phyloP scores from a whole-genome alignment of 2,329 filamentous ascomycete species.

The Trichothecium roseum region DNA sequence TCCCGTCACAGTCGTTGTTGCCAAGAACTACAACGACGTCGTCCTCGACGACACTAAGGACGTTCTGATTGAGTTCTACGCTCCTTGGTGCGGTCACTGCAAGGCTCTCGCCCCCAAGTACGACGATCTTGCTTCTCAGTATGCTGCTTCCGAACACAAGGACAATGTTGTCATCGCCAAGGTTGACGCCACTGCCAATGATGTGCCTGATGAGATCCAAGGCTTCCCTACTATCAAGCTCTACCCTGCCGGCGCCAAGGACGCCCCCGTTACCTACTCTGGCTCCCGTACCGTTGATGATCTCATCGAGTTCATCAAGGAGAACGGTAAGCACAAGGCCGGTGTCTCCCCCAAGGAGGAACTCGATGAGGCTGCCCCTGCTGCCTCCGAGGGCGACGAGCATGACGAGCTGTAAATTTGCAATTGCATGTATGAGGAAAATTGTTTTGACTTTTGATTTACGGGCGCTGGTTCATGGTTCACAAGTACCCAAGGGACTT shows the following conservation, averaged over 20 bases:
- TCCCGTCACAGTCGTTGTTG: conserved; percentile 78
- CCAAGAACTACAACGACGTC: conserved; percentile 84
- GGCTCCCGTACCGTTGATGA: conserved; percentile 87
- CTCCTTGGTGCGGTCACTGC: conserved; percentile 99
- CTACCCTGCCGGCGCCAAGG: conserved; percentile 84
- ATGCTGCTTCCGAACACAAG: conserved; percentile 68
- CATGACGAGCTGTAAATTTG: conserved; percentile 69
- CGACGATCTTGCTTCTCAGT: conserved; percentile 76
- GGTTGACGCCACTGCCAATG: conserved; percentile 92
- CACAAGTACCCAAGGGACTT: neutral
- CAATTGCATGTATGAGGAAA: conserved; percentile 9
- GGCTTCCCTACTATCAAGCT: conserved; percentile 99
- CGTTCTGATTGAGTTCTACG: conserved; percentile 96
- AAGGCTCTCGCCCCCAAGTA: conserved; percentile 96
- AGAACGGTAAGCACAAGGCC: conserved; percentile 86
- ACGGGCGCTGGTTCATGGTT: conserved; percentile 19
- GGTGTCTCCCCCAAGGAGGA: conserved; percentile 50
- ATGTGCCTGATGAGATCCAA: conserved; percentile 91
- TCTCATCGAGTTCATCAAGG: conserved; percentile 81
- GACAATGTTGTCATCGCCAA: conserved; percentile 88
- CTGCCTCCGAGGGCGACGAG: conserved; percentile 38
- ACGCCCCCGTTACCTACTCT: conserved; percentile 72
- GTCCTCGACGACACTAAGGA: conserved; percentile 94
- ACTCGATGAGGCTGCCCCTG: conserved; percentile 43
- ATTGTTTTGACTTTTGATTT: conserved; percentile 16